Base-by-base conservation (phyloP, 2,329 filamentous ascomycete genomes). In the Pseudogymnoascus sp. region DNA sequence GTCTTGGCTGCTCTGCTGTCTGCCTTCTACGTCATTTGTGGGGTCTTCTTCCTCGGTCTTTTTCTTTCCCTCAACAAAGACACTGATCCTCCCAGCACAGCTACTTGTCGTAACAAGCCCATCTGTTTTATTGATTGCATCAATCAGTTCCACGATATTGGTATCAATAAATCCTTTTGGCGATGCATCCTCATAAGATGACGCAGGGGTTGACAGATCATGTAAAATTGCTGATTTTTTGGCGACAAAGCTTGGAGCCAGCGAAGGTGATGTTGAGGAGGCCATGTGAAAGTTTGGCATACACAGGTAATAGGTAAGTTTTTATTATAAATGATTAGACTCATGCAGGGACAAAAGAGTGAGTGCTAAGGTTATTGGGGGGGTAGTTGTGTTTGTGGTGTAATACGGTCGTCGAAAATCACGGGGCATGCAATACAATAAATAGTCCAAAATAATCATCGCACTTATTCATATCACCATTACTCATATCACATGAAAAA, bases 21-120 rank as follows among this genome's bases (percentile, higher is more conserved):
- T 41, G 28, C 47, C 47, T 30, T 33, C 28, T 63, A 63, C 28
- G 15, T 59, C 65, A 18, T 61, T 63, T 65, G 7, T 38, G 25
- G 22, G 57, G 15, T 60, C 7, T 28, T 60, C 38, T 11, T 59
- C 59, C 39, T 30, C 36, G 9, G 7, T 39, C 39, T 36, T 61
- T 58, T 84, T 88, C 47, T 76, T 77, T 0, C 92, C 92, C 75
- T 97, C 93, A 0, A 95, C 77, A 70, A 95, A 97, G 3, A 97
- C 89, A 65, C 89, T 92, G 53, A 95, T 83, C 59, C 93, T 80
- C 0, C 93, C 93, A 2, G 91, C 89, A 72, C 93, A 97, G 73
- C 91, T 96, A 75, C 91, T 96, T 2, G 92, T 97, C 1, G 93
- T 97, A 35, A 95, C 91, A 39, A 92, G 82, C 1, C 90, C 91